A percentile compares a stretch with the other conserved stretches of the same genome.
These are phyloP conservation scores for Backusella westeae DNA, from an alignment of 192 early-diverging fungal genomes.

Conservation along the genomic window DNA sequence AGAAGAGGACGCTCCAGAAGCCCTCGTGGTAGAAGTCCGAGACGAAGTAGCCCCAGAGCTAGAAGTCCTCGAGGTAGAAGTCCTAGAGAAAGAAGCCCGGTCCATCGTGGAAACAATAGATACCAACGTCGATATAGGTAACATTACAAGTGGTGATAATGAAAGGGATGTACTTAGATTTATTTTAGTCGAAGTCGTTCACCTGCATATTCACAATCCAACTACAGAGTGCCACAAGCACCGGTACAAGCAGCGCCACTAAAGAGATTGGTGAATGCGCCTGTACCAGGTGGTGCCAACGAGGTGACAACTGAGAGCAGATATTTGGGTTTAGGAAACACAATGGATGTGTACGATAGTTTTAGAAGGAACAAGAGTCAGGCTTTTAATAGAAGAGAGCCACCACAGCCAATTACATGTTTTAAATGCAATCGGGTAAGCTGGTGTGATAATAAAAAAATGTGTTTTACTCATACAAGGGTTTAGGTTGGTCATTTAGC, in stretches of 20 bases:
- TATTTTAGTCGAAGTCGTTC: constrained; percentile 7
- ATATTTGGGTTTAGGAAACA: constrained; percentile 6
- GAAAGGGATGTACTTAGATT: too few relatives aligned
- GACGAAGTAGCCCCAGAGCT: neutral
- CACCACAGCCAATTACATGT: constrained; percentile 12
- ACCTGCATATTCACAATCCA: neutral
- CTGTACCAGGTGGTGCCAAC: neutral
- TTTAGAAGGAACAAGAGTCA: constrained; percentile 20
- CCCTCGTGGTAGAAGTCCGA: neutral
- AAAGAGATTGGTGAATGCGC: neutral
- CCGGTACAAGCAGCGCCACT: neutral
- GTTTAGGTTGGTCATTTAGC: constrained; percentile 24
- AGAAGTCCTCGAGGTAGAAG: neutral
- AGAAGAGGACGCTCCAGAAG: neutral
- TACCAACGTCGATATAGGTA: neutral
- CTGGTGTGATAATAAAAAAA: neutral
- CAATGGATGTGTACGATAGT: constrained; percentile 17
- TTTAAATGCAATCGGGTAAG: constrained; percentile 21
- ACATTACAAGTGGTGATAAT: neutral
- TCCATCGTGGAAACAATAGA: neutral
- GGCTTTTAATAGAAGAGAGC: constrained; percentile 11
- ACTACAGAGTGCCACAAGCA: neutral
- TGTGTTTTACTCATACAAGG: neutral
- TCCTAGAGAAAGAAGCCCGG: neutral
- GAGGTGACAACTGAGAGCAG: neutral